Conservation (phyloP, 768 basidiomycete genomes). For the Agaricus sinodeliciosus region DNA sequence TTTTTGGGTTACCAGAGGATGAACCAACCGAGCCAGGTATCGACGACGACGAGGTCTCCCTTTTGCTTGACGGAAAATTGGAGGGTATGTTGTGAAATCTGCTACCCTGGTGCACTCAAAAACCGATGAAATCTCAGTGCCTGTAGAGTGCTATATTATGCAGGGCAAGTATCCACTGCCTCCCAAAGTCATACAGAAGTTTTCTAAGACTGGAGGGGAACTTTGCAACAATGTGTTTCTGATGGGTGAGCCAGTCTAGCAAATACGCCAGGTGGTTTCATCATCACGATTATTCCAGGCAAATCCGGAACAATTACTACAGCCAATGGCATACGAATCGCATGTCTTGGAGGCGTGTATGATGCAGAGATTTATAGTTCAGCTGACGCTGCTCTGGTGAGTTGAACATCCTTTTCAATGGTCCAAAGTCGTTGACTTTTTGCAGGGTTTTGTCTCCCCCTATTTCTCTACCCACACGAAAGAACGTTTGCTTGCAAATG, state of each 20-base stretch:
- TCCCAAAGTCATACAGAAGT: conserved; percentile 62
- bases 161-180: conserved; percentile 79
- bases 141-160: conserved; percentile 90
- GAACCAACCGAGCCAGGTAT: conserved; percentile 18
- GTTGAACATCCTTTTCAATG: conserved; percentile 18
- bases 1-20: conserved; percentile 57
- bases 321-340: conserved; percentile 74
- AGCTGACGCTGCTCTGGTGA: conserved; percentile 59
- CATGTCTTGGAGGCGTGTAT: conserved; percentile 77
- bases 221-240: conserved; percentile 79
- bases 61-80: conserved; percentile 61
- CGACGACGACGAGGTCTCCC: conserved; percentile 44
- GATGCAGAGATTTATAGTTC: conserved; percentile 52
- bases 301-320: conserved; percentile 81
- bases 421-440: neutral
- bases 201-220: conserved; percentile 71
- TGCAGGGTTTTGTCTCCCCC: conserved; percentile 69
- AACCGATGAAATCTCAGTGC: conserved; percentile 41
- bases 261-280: neutral
- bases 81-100: conserved; percentile 39
- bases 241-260: conserved; percentile 53
- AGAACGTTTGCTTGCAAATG: conserved; percentile 67
- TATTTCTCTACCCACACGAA: conserved; percentile 66
- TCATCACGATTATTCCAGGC: conserved; percentile 34
- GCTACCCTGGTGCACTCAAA: conserved; percentile 12